These are phyloP conservation scores for Cynara cardunculus DNA, from an alignment of 129 eudicot genomes.

Conservation along the genomic window DNA sequence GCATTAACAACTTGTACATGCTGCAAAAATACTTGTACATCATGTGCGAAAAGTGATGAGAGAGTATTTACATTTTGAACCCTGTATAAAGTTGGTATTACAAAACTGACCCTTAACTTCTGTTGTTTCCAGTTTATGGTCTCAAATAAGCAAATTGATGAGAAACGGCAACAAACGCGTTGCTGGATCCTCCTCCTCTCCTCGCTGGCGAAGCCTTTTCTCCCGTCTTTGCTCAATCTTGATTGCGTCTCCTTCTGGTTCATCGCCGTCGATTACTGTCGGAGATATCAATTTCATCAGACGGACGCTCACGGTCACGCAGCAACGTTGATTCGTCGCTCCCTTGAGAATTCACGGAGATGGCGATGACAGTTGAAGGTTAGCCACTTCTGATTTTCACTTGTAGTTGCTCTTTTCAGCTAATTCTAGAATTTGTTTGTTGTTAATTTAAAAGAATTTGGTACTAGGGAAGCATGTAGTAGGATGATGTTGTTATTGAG, in stretches of 20 bases:
- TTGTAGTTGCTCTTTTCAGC: background rate
- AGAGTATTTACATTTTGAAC: background rate
- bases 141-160: background rate
- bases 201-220: background rate
- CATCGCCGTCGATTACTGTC: conserved; percentile 13
- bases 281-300: conserved; percentile 10
- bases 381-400: background rate
- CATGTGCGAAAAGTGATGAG: background rate
- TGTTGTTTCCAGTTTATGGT: background rate
- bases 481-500: background rate
- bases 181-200: background rate
- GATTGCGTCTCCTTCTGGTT: conserved; percentile 4
- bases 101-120: background rate
- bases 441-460: background rate
- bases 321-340: background rate
- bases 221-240: background rate
- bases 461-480: background rate
- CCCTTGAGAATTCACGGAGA: conserved; percentile 10
- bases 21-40: too few relatives aligned
- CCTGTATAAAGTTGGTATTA: background rate
- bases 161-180: conserved; percentile 1
- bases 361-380: conserved; percentile 43
- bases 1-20: too few relatives aligned
- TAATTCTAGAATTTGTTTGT: background rate
- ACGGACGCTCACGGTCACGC: background rate